Conservation (phyloP, 176 grass and related monocot species). For the Leersia perrieri region DNA sequence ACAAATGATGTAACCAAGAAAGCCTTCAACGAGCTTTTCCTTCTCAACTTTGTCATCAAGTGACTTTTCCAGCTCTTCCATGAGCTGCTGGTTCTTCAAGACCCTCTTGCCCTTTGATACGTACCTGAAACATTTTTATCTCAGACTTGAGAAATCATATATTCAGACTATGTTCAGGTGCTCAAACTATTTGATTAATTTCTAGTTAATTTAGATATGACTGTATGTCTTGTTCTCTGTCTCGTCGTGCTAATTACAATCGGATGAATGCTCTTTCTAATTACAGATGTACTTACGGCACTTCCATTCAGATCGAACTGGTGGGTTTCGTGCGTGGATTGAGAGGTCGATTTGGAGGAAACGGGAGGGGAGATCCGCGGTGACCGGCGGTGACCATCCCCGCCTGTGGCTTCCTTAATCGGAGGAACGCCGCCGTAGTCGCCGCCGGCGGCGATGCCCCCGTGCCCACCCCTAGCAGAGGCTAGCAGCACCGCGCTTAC, state of each 20-base stretch:
- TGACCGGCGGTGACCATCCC: too few species aligned
- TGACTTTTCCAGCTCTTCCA: constrained; percentile 87
- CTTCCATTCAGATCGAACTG: too few species aligned
- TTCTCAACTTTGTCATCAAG: constrained; percentile 86
- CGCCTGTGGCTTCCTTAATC: too few species aligned
- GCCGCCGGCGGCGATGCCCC: too few species aligned
- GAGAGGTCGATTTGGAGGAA: too few species aligned
- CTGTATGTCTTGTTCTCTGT: background rate
- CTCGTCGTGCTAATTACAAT: background rate
- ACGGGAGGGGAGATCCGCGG: too few species aligned
- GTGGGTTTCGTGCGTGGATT: too few species aligned
- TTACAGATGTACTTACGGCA: too few species aligned
- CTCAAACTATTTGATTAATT: background rate
- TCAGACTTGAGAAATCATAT: background rate
- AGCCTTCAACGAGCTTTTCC: constrained; percentile 76
- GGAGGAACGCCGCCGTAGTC: too few species aligned
- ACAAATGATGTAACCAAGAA: constrained; percentile 84
- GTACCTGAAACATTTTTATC: constrained; percentile 52
- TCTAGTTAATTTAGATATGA: background rate
- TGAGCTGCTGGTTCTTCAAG: constrained; percentile 85
- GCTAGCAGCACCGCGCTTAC: too few species aligned
- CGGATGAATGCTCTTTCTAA: background rate
- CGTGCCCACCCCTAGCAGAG: too few species aligned
- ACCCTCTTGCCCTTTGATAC: constrained; percentile 81
- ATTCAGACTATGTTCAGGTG: background rate